Percentiles rank a stretch among this genome's conserved stretches.
phyloP scores from a whole-genome alignment of 345 rosid genomes.

The Acer campestre region DNA sequence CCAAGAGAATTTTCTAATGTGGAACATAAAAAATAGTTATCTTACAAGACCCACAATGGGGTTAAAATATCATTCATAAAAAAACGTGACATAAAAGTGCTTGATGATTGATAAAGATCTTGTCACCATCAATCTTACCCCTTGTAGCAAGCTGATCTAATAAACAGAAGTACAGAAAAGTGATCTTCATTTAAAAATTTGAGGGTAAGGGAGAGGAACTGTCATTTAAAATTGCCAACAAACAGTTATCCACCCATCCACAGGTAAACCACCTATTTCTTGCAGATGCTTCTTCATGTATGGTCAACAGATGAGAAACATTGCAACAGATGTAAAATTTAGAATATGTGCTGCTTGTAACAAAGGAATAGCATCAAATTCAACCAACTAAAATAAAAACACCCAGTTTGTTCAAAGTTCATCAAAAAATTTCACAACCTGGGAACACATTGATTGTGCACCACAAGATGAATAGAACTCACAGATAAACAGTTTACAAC shows the following conservation, averaged over 20 bases:
- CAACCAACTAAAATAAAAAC: neutral
- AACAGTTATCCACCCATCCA: neutral
- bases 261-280: neutral
- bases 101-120: neutral
- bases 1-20: slow-evolving; percentile 6
- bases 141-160: neutral
- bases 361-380: neutral
- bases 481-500: neutral
- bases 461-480: neutral
- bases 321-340: neutral
- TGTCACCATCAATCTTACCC: neutral
- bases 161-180: neutral
- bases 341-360: neutral
- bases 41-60: neutral
- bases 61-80: neutral
- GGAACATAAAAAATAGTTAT: slow-evolving; percentile 1
- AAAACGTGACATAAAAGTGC: neutral
- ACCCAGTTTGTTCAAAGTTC: neutral
- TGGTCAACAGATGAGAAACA: neutral
- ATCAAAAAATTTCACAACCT: neutral
- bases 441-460: neutral
- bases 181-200: neutral
- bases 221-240: neutral
- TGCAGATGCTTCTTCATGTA: neutral
- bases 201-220: neutral